phyloP scores from a whole-genome alignment of 768 basidiomycete genomes.

The Lentinula raphanica region DNA sequence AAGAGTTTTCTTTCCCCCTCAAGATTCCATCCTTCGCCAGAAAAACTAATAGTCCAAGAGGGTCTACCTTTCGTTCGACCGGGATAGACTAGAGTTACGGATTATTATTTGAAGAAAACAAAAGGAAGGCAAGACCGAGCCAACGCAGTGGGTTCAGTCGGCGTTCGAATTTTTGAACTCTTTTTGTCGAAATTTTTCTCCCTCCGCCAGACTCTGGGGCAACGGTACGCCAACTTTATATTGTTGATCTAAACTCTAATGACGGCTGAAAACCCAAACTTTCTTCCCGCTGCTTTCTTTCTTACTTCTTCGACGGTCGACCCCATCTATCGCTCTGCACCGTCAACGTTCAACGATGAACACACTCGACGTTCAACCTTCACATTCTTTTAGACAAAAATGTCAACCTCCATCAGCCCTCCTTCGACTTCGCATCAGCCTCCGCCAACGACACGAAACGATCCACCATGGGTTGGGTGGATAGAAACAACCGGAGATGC shows the following conservation, averaged over 20 bases:
- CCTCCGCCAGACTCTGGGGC: constrained; percentile 1
- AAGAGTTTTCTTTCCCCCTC: no score
- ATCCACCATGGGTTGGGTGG: constrained; percentile 88
- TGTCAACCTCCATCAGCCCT: background rate
- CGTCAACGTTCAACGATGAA: background rate
- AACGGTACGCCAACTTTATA: constrained; percentile 12
- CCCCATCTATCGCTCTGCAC: background rate
- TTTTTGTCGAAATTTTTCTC: constrained; percentile 5
- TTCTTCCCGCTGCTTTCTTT: background rate
- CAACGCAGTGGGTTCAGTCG: background rate
- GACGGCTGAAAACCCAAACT: background rate
- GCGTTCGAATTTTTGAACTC: constrained; percentile 1
- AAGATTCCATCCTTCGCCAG: background rate
- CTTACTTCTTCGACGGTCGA: background rate
- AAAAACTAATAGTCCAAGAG: background rate
- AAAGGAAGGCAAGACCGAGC: background rate
- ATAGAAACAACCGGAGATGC: constrained; percentile 95
- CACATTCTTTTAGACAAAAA: background rate
- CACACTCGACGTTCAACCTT: background rate
- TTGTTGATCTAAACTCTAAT: constrained; percentile 9
- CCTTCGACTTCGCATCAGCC: background rate
- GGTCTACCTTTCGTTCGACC: background rate
- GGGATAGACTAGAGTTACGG: background rate
- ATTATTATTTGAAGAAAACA: background rate
- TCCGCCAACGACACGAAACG: constrained; percentile 7